Evolutionary conservation across 2,329 filamentous ascomycete genomes (phyloP).

Genomic region (Rugonectria rugulosa): DNA sequence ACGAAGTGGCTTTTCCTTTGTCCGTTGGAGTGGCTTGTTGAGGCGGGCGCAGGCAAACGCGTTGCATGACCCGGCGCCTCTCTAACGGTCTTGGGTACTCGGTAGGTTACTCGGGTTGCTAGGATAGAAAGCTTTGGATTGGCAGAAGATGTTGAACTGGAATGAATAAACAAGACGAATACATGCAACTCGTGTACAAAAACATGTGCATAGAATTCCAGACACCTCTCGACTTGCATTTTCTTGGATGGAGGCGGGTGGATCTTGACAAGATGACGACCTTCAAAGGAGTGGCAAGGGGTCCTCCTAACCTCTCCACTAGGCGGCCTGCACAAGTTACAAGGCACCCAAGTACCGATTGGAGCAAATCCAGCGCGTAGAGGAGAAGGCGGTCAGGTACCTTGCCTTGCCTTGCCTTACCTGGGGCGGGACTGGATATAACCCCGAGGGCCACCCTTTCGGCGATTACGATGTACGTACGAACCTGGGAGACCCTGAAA

Average conservation of each 20-base stretch:
- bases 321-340: slow-evolving; percentile 7
- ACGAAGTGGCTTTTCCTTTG: not conserved
- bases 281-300: slow-evolving; percentile 29
- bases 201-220: too few species aligned
- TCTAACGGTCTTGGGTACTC: too few species aligned
- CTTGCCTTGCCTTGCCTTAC: too few species aligned
- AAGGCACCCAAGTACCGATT: slow-evolving; percentile 9
- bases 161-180: too few species aligned
- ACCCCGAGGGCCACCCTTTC: not conserved
- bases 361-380: slow-evolving; percentile 4
- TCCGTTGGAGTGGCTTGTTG: not conserved
- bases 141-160: too few species aligned
- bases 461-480: slow-evolving; percentile 11
- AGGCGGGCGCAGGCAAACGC: too few species aligned
- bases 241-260: slow-evolving; percentile 49
- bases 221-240: too few species aligned
- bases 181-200: too few species aligned
- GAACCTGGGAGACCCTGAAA: too few species aligned
- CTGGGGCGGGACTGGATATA: too few species aligned
- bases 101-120: too few species aligned
- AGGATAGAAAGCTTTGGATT: too few species aligned
- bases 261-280: slow-evolving; percentile 41
- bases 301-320: slow-evolving; percentile 12
- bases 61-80: not conserved
- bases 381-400: not conserved